Percentiles rank a stretch among this genome's conserved stretches.
These are phyloP conservation scores for Papilionanthe hybrid DNA, from an alignment of 116 monocot species.

Conservation along the genomic window DNA sequence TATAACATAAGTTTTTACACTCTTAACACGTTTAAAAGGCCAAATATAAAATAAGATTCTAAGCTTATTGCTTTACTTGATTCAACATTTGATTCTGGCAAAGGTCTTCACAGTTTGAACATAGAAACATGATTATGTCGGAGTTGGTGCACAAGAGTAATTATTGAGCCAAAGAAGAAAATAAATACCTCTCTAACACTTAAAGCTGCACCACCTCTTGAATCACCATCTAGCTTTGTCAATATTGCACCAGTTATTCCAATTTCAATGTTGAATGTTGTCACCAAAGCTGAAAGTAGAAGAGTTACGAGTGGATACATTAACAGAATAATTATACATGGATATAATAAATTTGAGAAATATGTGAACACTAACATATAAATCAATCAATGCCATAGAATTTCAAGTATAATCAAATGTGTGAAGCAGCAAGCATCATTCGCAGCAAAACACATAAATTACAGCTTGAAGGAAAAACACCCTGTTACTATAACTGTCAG, in stretches of 20 bases:
- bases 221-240: slow-evolving; percentile 96
- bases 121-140: not conserved
- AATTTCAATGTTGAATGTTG: slow-evolving; percentile 91
- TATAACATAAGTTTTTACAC: not conserved
- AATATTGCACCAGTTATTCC: slow-evolving; percentile 97
- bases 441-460: not conserved
- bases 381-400: too few species aligned
- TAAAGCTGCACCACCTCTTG: slow-evolving; percentile 93
- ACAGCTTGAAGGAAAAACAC: not conserved
- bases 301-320: not conserved
- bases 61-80: not conserved
- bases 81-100: not conserved
- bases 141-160: not conserved
- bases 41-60: not conserved
- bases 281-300: slow-evolving; percentile 62
- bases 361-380: too few species aligned
- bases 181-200: slow-evolving; percentile 86
- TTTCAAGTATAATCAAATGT: too few species aligned
- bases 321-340: too few species aligned
- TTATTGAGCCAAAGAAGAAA: not conserved
- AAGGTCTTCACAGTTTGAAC: not conserved
- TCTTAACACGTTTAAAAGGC: not conserved
- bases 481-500: not conserved
- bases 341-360: too few species aligned
- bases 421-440: not conserved